phyloP scores from a whole-genome alignment of 208 protist genomes.

The Entamoeba dispar region DNA sequence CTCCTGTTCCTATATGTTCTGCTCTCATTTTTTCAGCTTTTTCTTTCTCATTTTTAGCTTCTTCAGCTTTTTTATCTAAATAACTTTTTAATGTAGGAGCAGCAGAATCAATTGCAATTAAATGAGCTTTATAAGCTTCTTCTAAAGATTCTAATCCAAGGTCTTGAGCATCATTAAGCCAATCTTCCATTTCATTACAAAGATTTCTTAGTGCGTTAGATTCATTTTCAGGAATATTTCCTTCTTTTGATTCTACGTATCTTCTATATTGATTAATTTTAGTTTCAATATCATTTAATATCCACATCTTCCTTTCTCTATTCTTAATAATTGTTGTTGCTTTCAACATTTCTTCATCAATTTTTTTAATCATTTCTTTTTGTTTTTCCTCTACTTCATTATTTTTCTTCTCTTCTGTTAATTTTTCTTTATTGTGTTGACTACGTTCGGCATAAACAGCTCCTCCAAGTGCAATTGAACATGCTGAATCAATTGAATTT shows the following conservation, averaged over 20 bases:
- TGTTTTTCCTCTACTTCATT: background rate
- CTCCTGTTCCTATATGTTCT: background rate
- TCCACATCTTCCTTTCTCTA: background rate
- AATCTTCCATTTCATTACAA: background rate
- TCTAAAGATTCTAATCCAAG: background rate
- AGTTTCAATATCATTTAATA: background rate
- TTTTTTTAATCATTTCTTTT: background rate
- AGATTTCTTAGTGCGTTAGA: background rate
- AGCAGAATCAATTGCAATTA: background rate
- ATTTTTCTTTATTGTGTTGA: background rate
- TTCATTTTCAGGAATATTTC: background rate
- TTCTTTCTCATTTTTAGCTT: background rate
- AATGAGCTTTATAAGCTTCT: background rate
- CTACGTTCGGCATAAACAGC: background rate
- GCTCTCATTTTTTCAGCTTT: background rate
- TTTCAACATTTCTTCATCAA: background rate
- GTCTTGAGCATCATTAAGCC: background rate
- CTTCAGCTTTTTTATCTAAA: background rate
- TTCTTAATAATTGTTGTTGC: background rate
- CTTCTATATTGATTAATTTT: background rate
- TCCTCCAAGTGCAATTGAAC: background rate
- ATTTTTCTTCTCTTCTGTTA: background rate
- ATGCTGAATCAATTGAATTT: background rate
- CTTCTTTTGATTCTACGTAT: background rate
- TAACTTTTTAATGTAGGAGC: background rate